These are phyloP conservation scores for Cadophora sp. DNA, from an alignment of 2,329 filamentous ascomycete species.

Conservation along the genomic window DNA sequence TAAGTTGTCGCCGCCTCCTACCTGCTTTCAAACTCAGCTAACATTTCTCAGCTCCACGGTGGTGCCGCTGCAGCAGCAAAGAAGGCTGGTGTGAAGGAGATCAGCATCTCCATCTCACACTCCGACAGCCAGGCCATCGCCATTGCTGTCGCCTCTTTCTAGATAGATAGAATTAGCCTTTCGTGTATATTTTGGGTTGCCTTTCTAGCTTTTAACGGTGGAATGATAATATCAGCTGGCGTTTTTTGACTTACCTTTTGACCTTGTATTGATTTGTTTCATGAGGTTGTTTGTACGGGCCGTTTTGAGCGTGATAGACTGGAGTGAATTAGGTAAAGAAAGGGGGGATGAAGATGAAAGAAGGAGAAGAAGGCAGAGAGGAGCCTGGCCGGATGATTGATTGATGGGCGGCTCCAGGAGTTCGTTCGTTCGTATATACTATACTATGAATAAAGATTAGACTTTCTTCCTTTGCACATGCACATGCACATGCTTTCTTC, in stretches of 20 bases:
- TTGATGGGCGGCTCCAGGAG: background rate
- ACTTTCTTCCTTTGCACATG: background rate
- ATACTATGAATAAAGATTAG: slow-evolving; percentile 16
- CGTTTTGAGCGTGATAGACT: background rate
- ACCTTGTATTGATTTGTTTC: slow-evolving; percentile 6
- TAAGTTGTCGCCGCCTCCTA: slow-evolving; percentile 57
- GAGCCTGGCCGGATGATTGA: background rate
- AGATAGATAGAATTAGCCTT: slow-evolving; percentile 39
- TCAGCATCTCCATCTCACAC: slow-evolving; percentile 95
- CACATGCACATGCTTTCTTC: background rate
- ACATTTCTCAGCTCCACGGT: slow-evolving; percentile 74
- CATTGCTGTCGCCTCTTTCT: slow-evolving; percentile 86
- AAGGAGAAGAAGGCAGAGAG: background rate
- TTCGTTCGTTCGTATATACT: slow-evolving; percentile 14
- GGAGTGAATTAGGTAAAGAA: background rate
- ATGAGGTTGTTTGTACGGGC: slow-evolving; percentile 2
- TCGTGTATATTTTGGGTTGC: slow-evolving; percentile 28
- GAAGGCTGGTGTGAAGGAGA: slow-evolving; percentile 83
- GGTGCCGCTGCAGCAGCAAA: slow-evolving; percentile 84
- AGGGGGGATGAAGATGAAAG: background rate
- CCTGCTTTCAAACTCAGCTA: slow-evolving; percentile 27
- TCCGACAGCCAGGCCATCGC: slow-evolving; percentile 94
- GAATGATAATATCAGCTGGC: slow-evolving; percentile 11
- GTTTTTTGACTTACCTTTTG: background rate
- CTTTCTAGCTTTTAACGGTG: slow-evolving; percentile 3